Percentiles rank a stretch among this genome's conserved stretches.
These are phyloP conservation scores for Phytopythium helicoides DNA, from an alignment of 352 stramenopile genomes.

Conservation along the genomic window DNA sequence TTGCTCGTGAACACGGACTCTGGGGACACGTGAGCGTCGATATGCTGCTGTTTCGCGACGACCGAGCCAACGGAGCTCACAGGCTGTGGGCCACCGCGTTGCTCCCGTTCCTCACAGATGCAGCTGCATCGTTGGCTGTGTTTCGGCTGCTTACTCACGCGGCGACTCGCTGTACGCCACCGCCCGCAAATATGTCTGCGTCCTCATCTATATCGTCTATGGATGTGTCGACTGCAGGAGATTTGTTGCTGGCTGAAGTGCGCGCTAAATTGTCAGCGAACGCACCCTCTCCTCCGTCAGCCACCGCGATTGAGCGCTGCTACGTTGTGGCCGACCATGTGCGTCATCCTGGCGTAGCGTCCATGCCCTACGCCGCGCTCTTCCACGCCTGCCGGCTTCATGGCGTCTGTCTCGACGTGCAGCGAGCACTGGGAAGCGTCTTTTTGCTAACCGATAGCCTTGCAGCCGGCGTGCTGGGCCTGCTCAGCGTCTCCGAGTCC, in stretches of 20 bases:
- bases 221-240: slow-evolving; percentile 1
- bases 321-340: slow-evolving; percentile 79
- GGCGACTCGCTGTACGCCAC: slow-evolving; percentile 10
- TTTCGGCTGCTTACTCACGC: slow-evolving; percentile 69
- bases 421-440: slow-evolving; percentile 54
- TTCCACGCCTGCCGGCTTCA: slow-evolving; percentile 88
- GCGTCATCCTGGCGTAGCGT: slow-evolving; percentile 76
- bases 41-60: slow-evolving; percentile 72
- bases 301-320: slow-evolving; percentile 28
- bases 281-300: not conserved
- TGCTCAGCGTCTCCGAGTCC: slow-evolving; percentile 63
- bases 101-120: slow-evolving; percentile 76
- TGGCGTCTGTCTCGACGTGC: slow-evolving; percentile 86
- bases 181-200: slow-evolving; percentile 9
- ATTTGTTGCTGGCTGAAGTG: slow-evolving; percentile 20
- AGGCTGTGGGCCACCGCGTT: slow-evolving; percentile 76
- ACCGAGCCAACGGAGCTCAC: slow-evolving; percentile 26
- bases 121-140: slow-evolving; percentile 61
- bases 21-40: slow-evolving; percentile 86
- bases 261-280: slow-evolving; percentile 7
- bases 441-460: slow-evolving; percentile 82
- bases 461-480: slow-evolving; percentile 69
- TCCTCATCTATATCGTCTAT: slow-evolving; percentile 6
- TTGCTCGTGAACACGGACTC: slow-evolving; percentile 40
- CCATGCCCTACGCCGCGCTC: slow-evolving; percentile 76